Evolutionary conservation across 176 grass and related monocot species (phyloP), one percentile per base, ranked within the genome.

Genomic region (Rhipidocladum racemiflorum): DNA sequence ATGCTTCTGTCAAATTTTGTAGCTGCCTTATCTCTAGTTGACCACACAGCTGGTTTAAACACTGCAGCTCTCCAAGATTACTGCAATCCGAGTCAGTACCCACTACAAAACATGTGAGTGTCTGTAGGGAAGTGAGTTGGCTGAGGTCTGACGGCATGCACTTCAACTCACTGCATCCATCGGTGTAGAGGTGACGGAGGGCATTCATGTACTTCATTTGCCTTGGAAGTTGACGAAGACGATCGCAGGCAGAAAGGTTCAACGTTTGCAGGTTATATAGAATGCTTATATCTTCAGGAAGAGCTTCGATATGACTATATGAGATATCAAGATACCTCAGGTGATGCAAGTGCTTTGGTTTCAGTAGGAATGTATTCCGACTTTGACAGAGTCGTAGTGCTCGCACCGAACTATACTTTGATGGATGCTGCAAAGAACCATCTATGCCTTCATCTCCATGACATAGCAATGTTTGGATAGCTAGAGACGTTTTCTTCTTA

Each of bases 291-390:
- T 38, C 29, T 59, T 75, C 51, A 23, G 72, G 72, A 39, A 75
- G 51, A 24, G 30, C 51, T 23, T 23, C 39, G 20, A 75, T 75
- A 36, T 38, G 6, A 38, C 16, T 75, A 0, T 5, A 4, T 39
- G 72, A 57, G 72, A 75, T 20, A 21, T 75, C 72, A 4, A 75
- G 72, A 57, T 57, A 56, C 30, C 72, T 75, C 4, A 75, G 51
- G 51, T 75, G 72, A 9, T 39, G 12, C 49, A 75, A 14, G 21
- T 39, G 32, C 49, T 57, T 75, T 24, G 49, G 32, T 34, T 34
- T 34, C 32, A 34, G 32, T 34, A 34, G 32, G 32, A 34, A 34
- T 34, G 32, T 34, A 34, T 3, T 34, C 2, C 32, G 32, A 34
- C 4, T 3, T 34, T 34, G 32, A 34, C 32, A 34, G 32, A 34